phyloP scores from a whole-genome alignment of 1,284 basidiomycete species.

The Ceraceosorus bombacis region DNA sequence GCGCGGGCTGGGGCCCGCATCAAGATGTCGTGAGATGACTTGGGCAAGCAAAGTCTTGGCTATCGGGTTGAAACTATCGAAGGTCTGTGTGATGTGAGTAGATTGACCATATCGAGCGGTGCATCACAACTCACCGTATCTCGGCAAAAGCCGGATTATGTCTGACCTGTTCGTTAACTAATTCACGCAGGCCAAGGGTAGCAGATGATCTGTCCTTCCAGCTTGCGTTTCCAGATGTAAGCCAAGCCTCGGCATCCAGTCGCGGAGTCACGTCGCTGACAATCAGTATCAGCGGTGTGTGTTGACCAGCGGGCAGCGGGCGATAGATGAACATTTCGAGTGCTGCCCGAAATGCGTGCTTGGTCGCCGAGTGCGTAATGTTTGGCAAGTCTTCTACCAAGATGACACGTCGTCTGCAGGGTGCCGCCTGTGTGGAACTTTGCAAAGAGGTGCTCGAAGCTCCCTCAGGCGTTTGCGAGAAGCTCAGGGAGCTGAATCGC shows the following conservation, averaged over 20 bases:
- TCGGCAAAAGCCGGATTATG: constrained; percentile 63
- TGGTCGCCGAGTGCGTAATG: constrained; percentile 59
- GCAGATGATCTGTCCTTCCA: constrained; percentile 48
- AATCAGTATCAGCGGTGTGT: constrained; percentile 67
- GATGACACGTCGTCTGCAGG: constrained; percentile 53
- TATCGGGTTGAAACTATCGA: constrained; percentile 67
- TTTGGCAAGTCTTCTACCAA: constrained; percentile 90
- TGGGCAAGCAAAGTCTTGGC: constrained; percentile 75
- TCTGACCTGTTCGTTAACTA: constrained; percentile 60
- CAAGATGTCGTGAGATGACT: constrained; percentile 58
- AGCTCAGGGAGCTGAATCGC: constrained; percentile 16
- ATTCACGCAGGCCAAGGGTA: constrained; percentile 60
- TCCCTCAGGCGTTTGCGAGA: background rate
- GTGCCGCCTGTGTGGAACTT: background rate
- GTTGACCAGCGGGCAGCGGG: constrained; percentile 8
- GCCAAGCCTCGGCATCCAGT: constrained; percentile 53
- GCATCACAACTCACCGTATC: constrained; percentile 53
- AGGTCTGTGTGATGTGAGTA: too few relatives aligned
- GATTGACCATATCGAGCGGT: too few relatives aligned
- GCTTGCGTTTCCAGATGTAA: constrained; percentile 49
- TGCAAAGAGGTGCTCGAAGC: constrained; percentile 2
- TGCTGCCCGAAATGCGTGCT: constrained; percentile 66
- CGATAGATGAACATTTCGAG: constrained; percentile 49
- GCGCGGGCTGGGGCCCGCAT: constrained; percentile 5
- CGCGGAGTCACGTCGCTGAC: constrained; percentile 63